A percentile compares a stretch with the other conserved stretches of the same genome.
phyloP scores from a whole-genome alignment of 225 moss, liverwort and hornwort species.

The Pleurozium schreberi region DNA sequence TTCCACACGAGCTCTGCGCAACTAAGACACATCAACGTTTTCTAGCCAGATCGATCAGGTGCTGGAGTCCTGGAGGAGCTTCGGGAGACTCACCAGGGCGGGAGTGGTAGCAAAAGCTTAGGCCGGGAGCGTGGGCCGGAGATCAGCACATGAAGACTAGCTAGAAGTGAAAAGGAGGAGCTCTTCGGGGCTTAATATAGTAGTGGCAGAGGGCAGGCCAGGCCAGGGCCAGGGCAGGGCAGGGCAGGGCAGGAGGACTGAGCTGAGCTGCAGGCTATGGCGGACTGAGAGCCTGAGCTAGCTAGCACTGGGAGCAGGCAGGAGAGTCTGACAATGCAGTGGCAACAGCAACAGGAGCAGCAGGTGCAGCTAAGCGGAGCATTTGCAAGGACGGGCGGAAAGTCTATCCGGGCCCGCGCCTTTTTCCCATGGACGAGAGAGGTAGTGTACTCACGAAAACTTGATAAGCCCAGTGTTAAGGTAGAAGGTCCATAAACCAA shows the following conservation, averaged over 20 bases:
- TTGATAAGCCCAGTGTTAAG: no score
- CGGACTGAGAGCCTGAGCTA: neutral
- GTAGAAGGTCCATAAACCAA: no score
- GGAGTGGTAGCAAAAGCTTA: neutral
- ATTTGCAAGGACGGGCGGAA: constrained; percentile 9
- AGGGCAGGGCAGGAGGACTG: neutral
- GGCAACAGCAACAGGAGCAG: neutral
- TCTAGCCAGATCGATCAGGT: neutral
- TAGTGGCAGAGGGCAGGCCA: neutral
- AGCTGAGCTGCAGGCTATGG: constrained; percentile 10
- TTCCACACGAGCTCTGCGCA: neutral
- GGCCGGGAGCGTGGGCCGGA: neutral
- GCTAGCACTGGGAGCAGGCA: neutral
- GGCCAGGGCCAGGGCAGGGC: neutral
- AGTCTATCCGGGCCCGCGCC: neutral
- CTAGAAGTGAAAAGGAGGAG: constrained; percentile 4
- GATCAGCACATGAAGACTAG: neutral
- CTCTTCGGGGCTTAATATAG: constrained; percentile 20
- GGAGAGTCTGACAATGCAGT: constrained; percentile 7
- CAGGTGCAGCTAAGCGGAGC: neutral
- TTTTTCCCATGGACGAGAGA: neutral
- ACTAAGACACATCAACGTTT: neutral
- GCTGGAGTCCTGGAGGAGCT: neutral
- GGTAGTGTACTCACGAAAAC: neutral
- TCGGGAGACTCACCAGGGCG: neutral